Base-by-base conservation (phyloP, 163 green algal genomes). In the Trebouxia gelatinosa region DNA sequence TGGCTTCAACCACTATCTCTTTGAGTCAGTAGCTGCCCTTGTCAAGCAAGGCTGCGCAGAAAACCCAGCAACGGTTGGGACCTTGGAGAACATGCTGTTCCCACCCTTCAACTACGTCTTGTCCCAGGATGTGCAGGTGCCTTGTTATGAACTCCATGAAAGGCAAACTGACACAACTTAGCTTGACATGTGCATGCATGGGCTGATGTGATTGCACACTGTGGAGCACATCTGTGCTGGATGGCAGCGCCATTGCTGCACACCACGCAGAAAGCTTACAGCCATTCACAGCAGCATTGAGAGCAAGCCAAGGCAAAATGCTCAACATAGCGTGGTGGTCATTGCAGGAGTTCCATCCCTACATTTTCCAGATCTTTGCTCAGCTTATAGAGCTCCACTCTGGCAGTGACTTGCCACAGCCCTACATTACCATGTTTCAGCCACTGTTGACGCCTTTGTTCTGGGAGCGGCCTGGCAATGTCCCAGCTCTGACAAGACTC, bases 1-100 rank as follows among this genome's bases (percentile, higher is more conserved):
- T 6, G 91, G 87, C 39, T 99, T 99, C 93, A 97, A 96, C 84
- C 96, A 99, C 87, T 99, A 96, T 84, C 86, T 99, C 31, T 99
- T 99, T 80, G 96, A 99, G 84, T 82, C 85, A 3, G 85, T 98
- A 1, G 93, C 94, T 1, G 93, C 91, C 2, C 84, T 98, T 11
- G 87, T 97, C 31, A 79, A 79, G 40, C 80, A 75, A 64, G 80
- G 78, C 31, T 81, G 81, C 16, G 85, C 81, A 11, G 75, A 58
- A 54, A 77, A 90, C 51, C 38, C 80, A 16, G 71, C 70, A 19
- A 85, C 88, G 77, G 61, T 95, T 38, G 70, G 82, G 6, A 78
- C 81, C 38, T 92, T 95, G 78, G 94, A 99, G 90, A 83, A 85
- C 54, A 86, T 87, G 74, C 86, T 99, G 34, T 97, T 98, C 85